Conservation (phyloP, 2,329 filamentous ascomycete species). For the Aspergillus sergii region DNA sequence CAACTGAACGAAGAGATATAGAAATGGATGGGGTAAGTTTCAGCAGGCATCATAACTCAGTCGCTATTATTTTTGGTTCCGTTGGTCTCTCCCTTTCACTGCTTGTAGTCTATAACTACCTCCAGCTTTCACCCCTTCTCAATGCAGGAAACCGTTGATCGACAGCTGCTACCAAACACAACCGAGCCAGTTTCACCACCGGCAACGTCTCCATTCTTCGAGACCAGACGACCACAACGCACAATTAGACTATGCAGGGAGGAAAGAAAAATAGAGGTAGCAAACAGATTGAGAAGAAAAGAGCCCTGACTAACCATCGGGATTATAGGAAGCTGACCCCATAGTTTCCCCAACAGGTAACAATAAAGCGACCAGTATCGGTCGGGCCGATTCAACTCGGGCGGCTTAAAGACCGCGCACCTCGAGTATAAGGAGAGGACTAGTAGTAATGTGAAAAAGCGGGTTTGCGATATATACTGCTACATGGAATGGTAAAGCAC, state of each 20-base stretch:
- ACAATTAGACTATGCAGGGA: neutral
- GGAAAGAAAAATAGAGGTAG: conserved; percentile 3
- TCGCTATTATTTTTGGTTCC: neutral
- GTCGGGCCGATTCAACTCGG: conserved; percentile 23
- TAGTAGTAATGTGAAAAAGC: conserved; percentile 7
- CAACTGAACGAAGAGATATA: neutral
- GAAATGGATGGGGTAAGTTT: neutral
- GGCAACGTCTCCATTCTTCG: neutral
- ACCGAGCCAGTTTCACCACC: conserved; percentile 1
- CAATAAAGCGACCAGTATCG: conserved; percentile 24
- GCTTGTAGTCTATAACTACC: neutral
- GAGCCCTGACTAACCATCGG: conserved; percentile 41
- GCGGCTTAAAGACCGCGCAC: conserved; percentile 21
- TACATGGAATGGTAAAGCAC: conserved; percentile 23
- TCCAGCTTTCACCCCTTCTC: neutral
- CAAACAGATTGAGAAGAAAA: conserved; percentile 18
- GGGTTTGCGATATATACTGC: conserved; percentile 16
- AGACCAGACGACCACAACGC: neutral
- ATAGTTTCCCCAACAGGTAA: conserved; percentile 29
- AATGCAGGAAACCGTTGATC: neutral
- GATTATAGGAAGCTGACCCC: conserved; percentile 38
- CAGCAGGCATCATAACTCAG: neutral
- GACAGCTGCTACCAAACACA: neutral
- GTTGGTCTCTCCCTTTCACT: neutral
- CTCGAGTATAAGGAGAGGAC: conserved; percentile 8